Base-by-base conservation (phyloP, 805 yeast genomes). In the Metschnikowia kofuensis region DNA sequence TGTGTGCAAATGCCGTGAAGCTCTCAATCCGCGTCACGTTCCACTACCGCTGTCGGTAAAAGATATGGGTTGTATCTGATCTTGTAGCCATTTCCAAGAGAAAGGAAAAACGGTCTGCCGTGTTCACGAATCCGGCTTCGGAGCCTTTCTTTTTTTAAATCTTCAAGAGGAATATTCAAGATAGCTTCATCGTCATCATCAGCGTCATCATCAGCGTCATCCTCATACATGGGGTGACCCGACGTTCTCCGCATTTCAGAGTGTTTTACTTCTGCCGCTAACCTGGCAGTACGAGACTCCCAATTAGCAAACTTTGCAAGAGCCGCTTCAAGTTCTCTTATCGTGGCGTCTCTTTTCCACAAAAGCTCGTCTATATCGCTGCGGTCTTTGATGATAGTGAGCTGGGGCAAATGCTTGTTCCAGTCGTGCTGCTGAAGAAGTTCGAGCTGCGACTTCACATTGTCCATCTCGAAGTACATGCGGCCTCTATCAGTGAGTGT, bases 391-490 rank as follows among this genome's bases (percentile, higher is more conserved):
- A 87, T 70, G 14, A 66, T 65, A 0, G 89, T 80, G 21, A 84
- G 68, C 9, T 64, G 63, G 2, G 75, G 73, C 35, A 83, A 61
- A 38, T 72, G 68, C 21, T 65, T 57, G 9, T 60, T 56, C 86
- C 88, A 82, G 53, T 73, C 76, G 52, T 72, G 66, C 49, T 66
- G 73, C 27, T 56, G 50, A 4, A 73, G 62, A 48, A 78, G 64
- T 48, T 69, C 63, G 28, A 67, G 67, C 53, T 74, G 76, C 11
- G 76, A 76, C 30, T 69, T 63, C 34, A 81, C 71, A 16, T 74
- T 75, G 45, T 84, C 89, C 30, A 81, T 79, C 57, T 85, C 92
- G 8, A 69, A 62, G 42, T 76, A 67, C 39, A 82, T 69, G 47
- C 77, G 74, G 42, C 74, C 77, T 27, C 78, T 68, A 54, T 86